Evolutionary conservation across 169 alveolate species (phyloP).

Genomic region (Cryptosporidium parvum): DNA sequence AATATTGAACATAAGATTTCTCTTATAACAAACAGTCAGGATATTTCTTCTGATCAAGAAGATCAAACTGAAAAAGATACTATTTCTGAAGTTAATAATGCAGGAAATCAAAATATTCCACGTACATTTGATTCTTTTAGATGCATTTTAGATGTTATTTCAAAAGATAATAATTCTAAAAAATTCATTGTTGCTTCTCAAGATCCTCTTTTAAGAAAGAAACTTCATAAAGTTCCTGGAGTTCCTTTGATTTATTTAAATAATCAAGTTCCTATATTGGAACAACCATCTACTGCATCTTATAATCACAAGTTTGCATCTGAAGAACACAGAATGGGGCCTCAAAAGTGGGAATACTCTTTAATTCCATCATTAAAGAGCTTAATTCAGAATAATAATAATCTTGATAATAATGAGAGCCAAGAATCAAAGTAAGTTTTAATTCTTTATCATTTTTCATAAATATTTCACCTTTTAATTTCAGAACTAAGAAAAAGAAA

Average conservation of each 20-base stretch:
- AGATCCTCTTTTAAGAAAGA: conserved; percentile 35
- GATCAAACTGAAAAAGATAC: neutral
- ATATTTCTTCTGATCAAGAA: conserved; percentile 7
- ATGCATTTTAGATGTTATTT: conserved; percentile 53
- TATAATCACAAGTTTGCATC: neutral
- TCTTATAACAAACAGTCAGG: neutral
- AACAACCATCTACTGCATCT: conserved; percentile 53
- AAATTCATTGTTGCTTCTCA: conserved; percentile 70
- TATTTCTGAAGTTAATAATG: neutral
- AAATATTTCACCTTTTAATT: neutral
- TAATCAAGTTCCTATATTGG: conserved; percentile 54
- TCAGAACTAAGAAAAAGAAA: conserved; percentile 12
- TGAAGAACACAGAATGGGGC: conserved; percentile 38
- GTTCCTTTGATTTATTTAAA: conserved; percentile 46
- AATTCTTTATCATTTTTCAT: neutral
- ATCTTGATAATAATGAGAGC: neutral
- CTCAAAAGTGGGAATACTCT: conserved; percentile 68
- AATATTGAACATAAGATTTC: neutral
- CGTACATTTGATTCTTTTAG: conserved; percentile 69
- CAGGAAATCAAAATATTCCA: neutral
- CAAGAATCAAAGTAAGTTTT: conserved; percentile 22
- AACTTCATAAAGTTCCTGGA: conserved; percentile 57
- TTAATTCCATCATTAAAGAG: conserved; percentile 18
- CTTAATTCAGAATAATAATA: neutral
- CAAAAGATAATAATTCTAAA: conserved; percentile 30